Evolutionary conservation across 140 eudicot genomes (phyloP).

Genomic region (Flaveria floridana): DNA sequence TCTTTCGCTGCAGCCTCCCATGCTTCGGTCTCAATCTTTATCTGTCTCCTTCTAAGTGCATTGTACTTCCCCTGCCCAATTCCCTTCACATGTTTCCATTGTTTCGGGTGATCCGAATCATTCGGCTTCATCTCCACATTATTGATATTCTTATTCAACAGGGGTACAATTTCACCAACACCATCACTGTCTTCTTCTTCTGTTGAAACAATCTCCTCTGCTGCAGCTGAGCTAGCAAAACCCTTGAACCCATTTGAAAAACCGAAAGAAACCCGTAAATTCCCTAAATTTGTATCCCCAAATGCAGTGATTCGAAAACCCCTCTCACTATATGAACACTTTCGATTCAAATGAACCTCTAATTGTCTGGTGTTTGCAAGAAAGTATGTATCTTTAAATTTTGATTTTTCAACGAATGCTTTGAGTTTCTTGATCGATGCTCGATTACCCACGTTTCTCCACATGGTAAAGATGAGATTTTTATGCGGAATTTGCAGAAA

Average conservation of each 20-base stretch:
- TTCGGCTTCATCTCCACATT: not conserved
- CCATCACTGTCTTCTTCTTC: slow-evolving; percentile 76
- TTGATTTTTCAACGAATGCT: slow-evolving; percentile 29
- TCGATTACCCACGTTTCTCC: slow-evolving; percentile 54
- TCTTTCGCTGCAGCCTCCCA: slow-evolving; percentile 87
- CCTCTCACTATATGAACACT: slow-evolving; percentile 9
- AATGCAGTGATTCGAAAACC: slow-evolving; percentile 34
- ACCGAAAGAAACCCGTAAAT: slow-evolving; percentile 21
- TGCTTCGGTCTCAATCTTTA: slow-evolving; percentile 84
- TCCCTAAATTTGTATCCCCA: slow-evolving; percentile 5
- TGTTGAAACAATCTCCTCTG: slow-evolving; percentile 62
- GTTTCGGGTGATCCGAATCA: slow-evolving; percentile 22
- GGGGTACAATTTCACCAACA: slow-evolving; percentile 49
- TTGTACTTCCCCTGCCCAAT: slow-evolving; percentile 58
- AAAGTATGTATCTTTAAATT: slow-evolving; percentile 32
- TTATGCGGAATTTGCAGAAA: not conserved
- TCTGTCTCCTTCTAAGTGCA: slow-evolving; percentile 57
- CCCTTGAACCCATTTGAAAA: slow-evolving; percentile 33
- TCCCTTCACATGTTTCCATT: slow-evolving; percentile 45
- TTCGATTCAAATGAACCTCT: not conserved
- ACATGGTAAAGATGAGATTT: slow-evolving; percentile 44
- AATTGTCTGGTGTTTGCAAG: slow-evolving; percentile 11
- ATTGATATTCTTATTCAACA: slow-evolving; percentile 34
- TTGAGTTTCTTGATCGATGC: slow-evolving; percentile 52
- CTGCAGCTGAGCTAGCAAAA: slow-evolving; percentile 63